Evolutionary conservation across 305 asterid genomes (phyloP).

Genomic region (Caryopteris hybrid): DNA sequence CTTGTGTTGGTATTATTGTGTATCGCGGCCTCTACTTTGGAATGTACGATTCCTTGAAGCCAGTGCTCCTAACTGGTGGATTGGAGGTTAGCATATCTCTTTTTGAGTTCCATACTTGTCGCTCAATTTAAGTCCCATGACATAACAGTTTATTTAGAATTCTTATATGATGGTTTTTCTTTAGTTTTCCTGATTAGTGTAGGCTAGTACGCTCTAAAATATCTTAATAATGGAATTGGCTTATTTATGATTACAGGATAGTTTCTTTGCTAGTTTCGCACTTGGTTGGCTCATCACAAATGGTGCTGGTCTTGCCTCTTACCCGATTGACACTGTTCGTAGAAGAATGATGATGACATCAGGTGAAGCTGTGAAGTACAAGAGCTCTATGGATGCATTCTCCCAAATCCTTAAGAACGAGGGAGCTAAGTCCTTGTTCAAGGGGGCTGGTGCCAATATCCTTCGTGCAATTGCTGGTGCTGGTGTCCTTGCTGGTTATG

Average conservation of each 20-base stretch:
- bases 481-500: constrained; percentile 18
- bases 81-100: constrained; percentile 52
- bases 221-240: too few relatives aligned
- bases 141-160: background rate
- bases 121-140: background rate
- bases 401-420: constrained; percentile 80
- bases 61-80: constrained; percentile 67
- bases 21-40: constrained; percentile 94
- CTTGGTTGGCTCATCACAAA: constrained; percentile 96
- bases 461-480: constrained; percentile 20
- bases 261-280: constrained; percentile 90
- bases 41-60: constrained; percentile 85
- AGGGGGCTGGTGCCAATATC: constrained; percentile 16
- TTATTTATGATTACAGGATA: constrained; percentile 56
- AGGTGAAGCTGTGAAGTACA: constrained; percentile 96
- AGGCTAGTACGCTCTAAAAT: too few relatives aligned
- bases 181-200: too few relatives aligned
- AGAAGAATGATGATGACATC: constrained; percentile 99
- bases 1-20: constrained; percentile 90
- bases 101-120: background rate
- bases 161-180: too few relatives aligned
- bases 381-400: constrained; percentile 82
- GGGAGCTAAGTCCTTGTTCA: constrained; percentile 59
- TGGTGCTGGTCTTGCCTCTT: constrained; percentile 92
- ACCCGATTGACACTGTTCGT: constrained; percentile 88